A percentile compares a stretch with the other conserved stretches of the same genome.
These are phyloP conservation scores for Cercospora citrullina DNA, from an alignment of 2,329 filamentous ascomycete genomes.

Conservation along the genomic window DNA sequence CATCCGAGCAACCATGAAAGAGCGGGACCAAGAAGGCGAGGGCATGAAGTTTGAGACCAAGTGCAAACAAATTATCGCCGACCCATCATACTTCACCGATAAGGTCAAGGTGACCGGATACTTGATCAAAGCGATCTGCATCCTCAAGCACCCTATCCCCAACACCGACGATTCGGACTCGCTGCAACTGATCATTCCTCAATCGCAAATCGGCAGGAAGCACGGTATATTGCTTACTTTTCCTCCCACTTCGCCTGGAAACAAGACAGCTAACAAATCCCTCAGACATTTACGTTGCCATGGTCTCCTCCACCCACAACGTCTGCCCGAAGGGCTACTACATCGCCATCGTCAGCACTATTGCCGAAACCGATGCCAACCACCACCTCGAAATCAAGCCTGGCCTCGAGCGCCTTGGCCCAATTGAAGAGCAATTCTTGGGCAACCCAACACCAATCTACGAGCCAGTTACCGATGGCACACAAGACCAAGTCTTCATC, in stretches of 20 bases:
- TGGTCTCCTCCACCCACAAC: conserved; percentile 93
- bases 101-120: conserved; percentile 88
- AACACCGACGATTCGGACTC: conserved; percentile 89
- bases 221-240: conserved; percentile 64
- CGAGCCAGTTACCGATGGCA: conserved; percentile 80
- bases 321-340: conserved; percentile 99
- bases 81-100: conserved; percentile 92
- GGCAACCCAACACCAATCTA: conserved; percentile 89
- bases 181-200: conserved; percentile 92
- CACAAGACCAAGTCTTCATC: conserved; percentile 89
- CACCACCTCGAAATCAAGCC: conserved; percentile 93
- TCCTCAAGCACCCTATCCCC: conserved; percentile 90
- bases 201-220: conserved; percentile 95
- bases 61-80: conserved; percentile 91
- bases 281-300: conserved; percentile 91
- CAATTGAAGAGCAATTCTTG: conserved; percentile 97
- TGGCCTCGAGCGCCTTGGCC: conserved; percentile 86
- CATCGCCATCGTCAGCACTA: conserved; percentile 96
- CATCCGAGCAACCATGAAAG: conserved; percentile 96
- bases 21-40: conserved; percentile 69
- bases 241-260: background rate
- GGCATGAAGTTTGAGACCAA: conserved; percentile 94
- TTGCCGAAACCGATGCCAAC: conserved; percentile 87
- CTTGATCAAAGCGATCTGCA: conserved; percentile 93
- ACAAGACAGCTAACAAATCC: background rate